These are phyloP conservation scores for Fusarium clavum DNA, from an alignment of 2,329 filamentous ascomycete genomes.

Conservation along the genomic window DNA sequence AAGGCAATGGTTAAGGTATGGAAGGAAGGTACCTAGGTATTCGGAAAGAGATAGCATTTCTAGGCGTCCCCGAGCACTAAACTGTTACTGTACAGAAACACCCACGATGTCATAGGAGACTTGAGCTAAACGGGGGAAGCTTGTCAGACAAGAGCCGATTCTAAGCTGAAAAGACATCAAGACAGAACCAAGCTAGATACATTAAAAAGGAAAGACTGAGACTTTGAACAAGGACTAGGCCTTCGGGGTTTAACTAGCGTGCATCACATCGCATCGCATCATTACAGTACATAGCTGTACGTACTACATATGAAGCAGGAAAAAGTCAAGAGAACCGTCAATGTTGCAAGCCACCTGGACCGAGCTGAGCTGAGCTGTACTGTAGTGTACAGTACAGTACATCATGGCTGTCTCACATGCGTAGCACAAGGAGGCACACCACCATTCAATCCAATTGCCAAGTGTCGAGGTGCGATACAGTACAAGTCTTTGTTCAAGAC, in stretches of 20 bases:
- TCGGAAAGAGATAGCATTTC: neutral
- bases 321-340: neutral
- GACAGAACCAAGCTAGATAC: neutral
- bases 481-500: conserved; percentile 2
- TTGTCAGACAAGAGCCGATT: neutral
- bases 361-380: neutral
- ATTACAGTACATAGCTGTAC: neutral
- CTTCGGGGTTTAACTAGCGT: neutral
- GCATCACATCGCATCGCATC: neutral
- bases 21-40: neutral
- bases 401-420: neutral
- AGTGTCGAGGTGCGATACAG: neutral
- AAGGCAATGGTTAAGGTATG: conserved; percentile 25
- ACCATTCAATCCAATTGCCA: neutral
- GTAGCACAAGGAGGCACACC: conserved; percentile 15
- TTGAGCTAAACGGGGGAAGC: conserved; percentile 13
- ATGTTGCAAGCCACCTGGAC: neutral
- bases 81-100: neutral
- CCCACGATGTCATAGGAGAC: neutral
- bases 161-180: neutral
- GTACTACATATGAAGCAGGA: neutral
- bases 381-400: neutral
- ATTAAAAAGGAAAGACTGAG: neutral
- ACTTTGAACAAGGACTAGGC: neutral
- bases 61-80: conserved; percentile 12